Evolutionary conservation across 208 protist genomes (phyloP).

Genomic region (Leishmania martiniquensis): DNA sequence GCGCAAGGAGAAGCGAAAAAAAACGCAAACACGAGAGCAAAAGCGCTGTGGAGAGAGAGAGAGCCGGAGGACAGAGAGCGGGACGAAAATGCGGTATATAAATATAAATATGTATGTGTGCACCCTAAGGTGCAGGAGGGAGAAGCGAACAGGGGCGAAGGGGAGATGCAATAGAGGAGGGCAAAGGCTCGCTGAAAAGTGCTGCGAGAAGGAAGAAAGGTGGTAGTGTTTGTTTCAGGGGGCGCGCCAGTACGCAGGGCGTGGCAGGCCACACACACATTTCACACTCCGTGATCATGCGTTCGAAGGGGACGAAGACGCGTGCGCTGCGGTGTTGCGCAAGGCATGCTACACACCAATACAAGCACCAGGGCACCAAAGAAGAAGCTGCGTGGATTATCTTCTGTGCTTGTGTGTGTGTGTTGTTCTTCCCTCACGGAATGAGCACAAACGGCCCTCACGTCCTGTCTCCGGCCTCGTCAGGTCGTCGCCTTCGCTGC

Average conservation of each 20-base stretch:
- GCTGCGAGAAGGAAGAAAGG: not conserved
- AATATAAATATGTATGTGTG: not conserved
- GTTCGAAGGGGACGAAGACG: not conserved
- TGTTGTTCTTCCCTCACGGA: not conserved
- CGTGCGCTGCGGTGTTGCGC: not conserved
- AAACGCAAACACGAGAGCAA: not conserved
- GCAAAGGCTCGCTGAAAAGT: not conserved
- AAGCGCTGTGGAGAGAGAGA: not conserved
- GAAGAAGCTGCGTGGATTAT: not conserved
- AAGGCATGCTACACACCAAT: not conserved
- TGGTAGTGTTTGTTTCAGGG: too few relatives aligned
- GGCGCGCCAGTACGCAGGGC: not conserved
- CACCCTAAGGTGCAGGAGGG: not conserved
- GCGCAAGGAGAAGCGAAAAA: not conserved
- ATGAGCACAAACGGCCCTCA: not conserved
- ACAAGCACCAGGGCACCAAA: not conserved
- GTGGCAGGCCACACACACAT: conserved; percentile 1
- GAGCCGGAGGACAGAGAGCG: too few relatives aligned
- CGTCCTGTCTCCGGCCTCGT: not conserved
- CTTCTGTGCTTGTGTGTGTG: not conserved
- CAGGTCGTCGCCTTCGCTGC: not conserved
- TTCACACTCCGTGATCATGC: not conserved
- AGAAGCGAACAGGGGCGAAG: not conserved
- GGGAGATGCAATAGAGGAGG: not conserved
- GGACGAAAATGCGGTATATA: not conserved